Conservation (phyloP, 768 basidiomycete species). For the Strobilomyces dryophilus region DNA sequence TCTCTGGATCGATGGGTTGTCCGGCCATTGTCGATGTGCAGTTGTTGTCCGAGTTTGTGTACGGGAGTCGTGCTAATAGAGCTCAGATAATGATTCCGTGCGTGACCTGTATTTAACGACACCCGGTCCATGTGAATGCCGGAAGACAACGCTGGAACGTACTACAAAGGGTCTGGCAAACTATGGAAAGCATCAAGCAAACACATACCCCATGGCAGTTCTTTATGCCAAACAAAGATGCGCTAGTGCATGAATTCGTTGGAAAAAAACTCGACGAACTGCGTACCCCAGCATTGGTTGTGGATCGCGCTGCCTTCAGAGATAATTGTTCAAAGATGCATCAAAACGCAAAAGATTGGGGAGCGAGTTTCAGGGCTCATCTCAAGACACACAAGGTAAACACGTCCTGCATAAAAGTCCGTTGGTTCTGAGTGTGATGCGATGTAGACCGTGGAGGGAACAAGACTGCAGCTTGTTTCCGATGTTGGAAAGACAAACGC, state of each 20-base stretch:
- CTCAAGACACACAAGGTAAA: conserved; percentile 79
- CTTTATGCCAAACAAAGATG: conserved; percentile 42
- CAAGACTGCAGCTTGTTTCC: conserved; percentile 62
- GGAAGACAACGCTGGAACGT: too few relatives aligned
- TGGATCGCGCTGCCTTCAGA: conserved; percentile 70
- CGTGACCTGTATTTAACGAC: conserved; percentile 2
- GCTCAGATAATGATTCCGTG: neutral
- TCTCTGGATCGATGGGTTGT: conserved; percentile 60
- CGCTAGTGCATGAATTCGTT: conserved; percentile 50
- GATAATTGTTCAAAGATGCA: conserved; percentile 76
- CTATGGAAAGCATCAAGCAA: conserved; percentile 33
- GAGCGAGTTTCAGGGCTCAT: conserved; percentile 73
- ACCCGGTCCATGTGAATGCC: conserved; percentile 1
- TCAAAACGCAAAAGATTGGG: conserved; percentile 57
- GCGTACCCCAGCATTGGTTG: conserved; percentile 73
- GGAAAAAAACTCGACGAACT: conserved; percentile 53
- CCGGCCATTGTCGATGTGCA: conserved; percentile 14
- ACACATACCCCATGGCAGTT: conserved; percentile 45
- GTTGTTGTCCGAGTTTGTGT: too few relatives aligned
- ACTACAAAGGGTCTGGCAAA: too few relatives aligned
- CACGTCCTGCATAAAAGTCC: neutral
- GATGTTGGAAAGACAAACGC: conserved; percentile 49
- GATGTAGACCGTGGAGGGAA: conserved; percentile 68
- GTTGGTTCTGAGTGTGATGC: conserved; percentile 5
- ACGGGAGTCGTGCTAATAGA: neutral